These are phyloP conservation scores for Metschnikowia kunwiensis DNA, from an alignment of 805 yeast species.

Conservation along the genomic window DNA sequence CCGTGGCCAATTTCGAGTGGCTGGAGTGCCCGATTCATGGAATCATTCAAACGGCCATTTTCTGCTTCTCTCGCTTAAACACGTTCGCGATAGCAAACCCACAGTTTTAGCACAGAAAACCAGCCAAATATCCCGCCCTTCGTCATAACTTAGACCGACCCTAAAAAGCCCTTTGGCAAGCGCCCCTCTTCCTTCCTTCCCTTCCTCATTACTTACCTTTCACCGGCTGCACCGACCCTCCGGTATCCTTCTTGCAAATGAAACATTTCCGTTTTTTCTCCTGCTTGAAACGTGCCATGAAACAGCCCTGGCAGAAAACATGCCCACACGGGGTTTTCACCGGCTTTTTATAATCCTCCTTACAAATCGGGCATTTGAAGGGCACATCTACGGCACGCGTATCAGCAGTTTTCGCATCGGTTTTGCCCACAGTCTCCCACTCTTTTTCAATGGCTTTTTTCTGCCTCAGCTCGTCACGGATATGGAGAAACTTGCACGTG, in stretches of 20 bases:
- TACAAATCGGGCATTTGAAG: conserved; percentile 62
- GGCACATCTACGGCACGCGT: conserved; percentile 35
- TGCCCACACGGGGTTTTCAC: conserved; percentile 62
- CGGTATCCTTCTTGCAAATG: conserved; percentile 58
- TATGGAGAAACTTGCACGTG: conserved; percentile 89
- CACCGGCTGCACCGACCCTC: conserved; percentile 58
- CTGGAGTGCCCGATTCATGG: too few species aligned
- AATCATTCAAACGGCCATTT: too few species aligned
- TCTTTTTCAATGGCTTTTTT: conserved; percentile 65
- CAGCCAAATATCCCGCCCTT: too few species aligned
- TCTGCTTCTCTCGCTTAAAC: too few species aligned
- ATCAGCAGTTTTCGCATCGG: conserved; percentile 1
- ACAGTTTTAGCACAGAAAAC: too few species aligned
- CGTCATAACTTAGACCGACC: too few species aligned
- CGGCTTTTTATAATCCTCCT: conserved; percentile 51
- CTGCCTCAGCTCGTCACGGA: conserved; percentile 77
- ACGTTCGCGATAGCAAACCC: too few species aligned
- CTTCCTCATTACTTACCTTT: conserved; percentile 2
- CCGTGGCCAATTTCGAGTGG: too few species aligned
- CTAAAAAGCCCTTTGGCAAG: too few species aligned
- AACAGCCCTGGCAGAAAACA: conserved; percentile 62
- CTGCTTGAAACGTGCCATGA: conserved; percentile 43
- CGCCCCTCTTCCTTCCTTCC: too few species aligned
- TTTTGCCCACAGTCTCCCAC: conserved; percentile 54
- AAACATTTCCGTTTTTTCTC: conserved; percentile 44